phyloP scores from a whole-genome alignment of 768 basidiomycete species.

The Arthromyces matolae region DNA sequence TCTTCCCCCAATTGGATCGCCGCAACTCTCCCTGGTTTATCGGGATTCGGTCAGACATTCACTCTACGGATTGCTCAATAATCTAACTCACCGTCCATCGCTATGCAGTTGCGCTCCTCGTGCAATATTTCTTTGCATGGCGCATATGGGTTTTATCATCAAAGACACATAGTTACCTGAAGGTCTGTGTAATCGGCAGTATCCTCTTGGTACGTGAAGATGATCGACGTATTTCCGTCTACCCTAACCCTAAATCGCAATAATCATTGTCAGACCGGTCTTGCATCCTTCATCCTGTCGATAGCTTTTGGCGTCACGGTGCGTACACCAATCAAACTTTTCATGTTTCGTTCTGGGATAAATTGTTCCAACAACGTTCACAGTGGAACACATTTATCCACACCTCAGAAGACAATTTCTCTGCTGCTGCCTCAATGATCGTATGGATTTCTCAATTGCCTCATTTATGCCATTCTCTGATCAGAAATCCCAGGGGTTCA shows the following conservation, averaged over 20 bases:
- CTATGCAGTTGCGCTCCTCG: background rate
- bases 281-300: background rate
- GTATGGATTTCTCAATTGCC: background rate
- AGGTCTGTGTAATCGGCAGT: background rate
- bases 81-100: too few species aligned
- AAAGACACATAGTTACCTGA: background rate
- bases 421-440: background rate
- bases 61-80: too few species aligned
- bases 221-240: too few species aligned
- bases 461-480: background rate
- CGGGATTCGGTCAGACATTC: background rate
- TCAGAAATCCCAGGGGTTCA: background rate
- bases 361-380: background rate
- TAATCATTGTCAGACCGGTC: background rate
- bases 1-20: background rate
- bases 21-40: background rate
- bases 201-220: background rate
- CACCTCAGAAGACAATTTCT: background rate
- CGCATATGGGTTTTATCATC: slow-evolving; percentile 1
- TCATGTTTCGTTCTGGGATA: background rate
- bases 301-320: background rate
- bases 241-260: background rate
- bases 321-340: too few species aligned
- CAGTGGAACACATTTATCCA: background rate
- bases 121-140: slow-evolving; percentile 1